Evolutionary conservation across 2,329 filamentous ascomycete genomes (phyloP).

Genomic region (Exophiala sp.): DNA sequence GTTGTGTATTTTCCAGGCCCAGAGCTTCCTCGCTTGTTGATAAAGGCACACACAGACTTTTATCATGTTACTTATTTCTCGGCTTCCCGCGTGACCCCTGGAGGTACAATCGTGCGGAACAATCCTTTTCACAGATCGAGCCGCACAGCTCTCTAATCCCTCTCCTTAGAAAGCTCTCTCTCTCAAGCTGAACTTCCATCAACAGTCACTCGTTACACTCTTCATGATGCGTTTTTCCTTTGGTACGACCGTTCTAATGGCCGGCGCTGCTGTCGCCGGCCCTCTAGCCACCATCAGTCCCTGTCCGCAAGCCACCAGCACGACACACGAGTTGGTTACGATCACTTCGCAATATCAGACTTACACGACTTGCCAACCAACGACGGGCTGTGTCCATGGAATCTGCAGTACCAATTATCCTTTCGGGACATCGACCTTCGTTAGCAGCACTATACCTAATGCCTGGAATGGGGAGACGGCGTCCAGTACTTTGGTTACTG

Average conservation of each 20-base stretch:
- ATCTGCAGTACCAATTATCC: slow-evolving; percentile 1
- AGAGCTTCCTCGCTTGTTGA: too few relatives aligned
- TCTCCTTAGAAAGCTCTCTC: too few relatives aligned
- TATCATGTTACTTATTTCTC: too few relatives aligned
- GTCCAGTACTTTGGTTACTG: slow-evolving; percentile 7
- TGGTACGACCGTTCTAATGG: neutral
- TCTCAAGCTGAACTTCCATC: too few relatives aligned
- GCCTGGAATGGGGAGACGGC: slow-evolving; percentile 12
- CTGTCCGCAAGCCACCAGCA: neutral
- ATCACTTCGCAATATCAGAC: slow-evolving; percentile 11
- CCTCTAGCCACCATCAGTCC: slow-evolving; percentile 1
- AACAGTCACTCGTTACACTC: too few relatives aligned
- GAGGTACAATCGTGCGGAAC: too few relatives aligned
- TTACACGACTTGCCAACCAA: slow-evolving; percentile 5
- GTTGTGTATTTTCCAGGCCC: too few relatives aligned
- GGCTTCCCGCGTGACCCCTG: too few relatives aligned
- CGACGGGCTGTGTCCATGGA: neutral
- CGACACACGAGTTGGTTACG: neutral
- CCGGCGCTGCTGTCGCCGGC: neutral
- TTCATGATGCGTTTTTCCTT: too few relatives aligned
- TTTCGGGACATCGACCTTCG: slow-evolving; percentile 15
- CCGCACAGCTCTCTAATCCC: too few relatives aligned
- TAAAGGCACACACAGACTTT: too few relatives aligned
- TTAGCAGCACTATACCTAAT: slow-evolving; percentile 18
- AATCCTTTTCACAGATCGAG: too few relatives aligned